Evolutionary conservation across 352 stramenopile genomes (phyloP).

Genomic region (Phytopythium helicoides): DNA sequence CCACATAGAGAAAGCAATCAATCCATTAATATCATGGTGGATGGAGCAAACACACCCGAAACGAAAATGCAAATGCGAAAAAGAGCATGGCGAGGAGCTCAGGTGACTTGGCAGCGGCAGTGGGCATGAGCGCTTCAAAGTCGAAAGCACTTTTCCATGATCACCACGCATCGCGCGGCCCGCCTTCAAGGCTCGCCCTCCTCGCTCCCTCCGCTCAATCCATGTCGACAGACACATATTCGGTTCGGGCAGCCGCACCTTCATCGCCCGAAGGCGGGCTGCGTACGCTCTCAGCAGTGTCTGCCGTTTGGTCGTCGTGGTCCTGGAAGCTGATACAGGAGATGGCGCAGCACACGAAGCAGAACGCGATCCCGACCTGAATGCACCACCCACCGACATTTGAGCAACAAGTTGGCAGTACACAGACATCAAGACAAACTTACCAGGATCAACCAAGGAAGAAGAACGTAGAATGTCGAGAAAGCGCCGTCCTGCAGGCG

Average conservation of each 20-base stretch:
- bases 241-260: slow-evolving; percentile 57
- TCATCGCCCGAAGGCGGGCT: slow-evolving; percentile 50
- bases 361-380: slow-evolving; percentile 68
- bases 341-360: slow-evolving; percentile 79
- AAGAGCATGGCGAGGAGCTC: background rate
- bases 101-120: background rate
- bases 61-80: background rate
- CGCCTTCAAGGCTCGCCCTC: too few species aligned
- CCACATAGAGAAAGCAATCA: background rate
- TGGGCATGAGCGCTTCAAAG: too few species aligned
- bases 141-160: too few species aligned
- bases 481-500: slow-evolving; percentile 69
- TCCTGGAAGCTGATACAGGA: slow-evolving; percentile 59
- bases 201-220: slow-evolving; percentile 24
- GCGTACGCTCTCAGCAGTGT: slow-evolving; percentile 24
- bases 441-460: slow-evolving; percentile 84
- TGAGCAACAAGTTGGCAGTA: slow-evolving; percentile 5
- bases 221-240: slow-evolving; percentile 68
- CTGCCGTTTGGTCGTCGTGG: slow-evolving; percentile 23
- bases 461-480: slow-evolving; percentile 76
- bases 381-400: slow-evolving; percentile 4
- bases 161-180: too few species aligned
- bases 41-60: slow-evolving; percentile 1
- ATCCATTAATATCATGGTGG: slow-evolving; percentile 6
- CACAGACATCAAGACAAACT: slow-evolving; percentile 15